These are phyloP conservation scores for Leccinum insigne DNA, from an alignment of 1,284 basidiomycete species.

Conservation along the genomic window DNA sequence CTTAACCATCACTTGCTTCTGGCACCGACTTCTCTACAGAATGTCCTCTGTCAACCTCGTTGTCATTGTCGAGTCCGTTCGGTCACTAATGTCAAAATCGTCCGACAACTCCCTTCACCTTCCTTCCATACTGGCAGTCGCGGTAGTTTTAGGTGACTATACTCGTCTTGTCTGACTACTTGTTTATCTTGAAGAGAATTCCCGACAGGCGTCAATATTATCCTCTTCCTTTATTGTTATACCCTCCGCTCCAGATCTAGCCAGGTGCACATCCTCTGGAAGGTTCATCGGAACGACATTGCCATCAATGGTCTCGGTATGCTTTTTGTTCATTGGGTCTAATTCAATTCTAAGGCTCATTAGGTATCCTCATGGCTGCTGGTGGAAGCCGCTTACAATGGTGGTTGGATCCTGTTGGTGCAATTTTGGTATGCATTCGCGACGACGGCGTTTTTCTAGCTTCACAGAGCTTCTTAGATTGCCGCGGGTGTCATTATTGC, in stretches of 20 bases:
- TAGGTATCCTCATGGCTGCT: constrained; percentile 87
- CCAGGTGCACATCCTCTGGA: constrained; percentile 93
- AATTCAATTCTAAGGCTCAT: constrained; percentile 17
- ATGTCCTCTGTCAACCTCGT: constrained; percentile 88
- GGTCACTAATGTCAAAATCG: constrained; percentile 62
- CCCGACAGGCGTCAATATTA: constrained; percentile 72
- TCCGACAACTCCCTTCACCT: constrained; percentile 76
- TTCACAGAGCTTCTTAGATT: constrained; percentile 49
- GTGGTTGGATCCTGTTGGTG: constrained; percentile 87
- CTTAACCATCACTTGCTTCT: background rate
- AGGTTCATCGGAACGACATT: constrained; percentile 92
- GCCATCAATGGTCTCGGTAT: constrained; percentile 79
- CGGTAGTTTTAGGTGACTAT: constrained; percentile 70
- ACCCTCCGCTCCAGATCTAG: constrained; percentile 79
- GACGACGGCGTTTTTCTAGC: constrained; percentile 1
- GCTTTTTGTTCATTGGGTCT: constrained; percentile 16
- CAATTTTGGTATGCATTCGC: constrained; percentile 58
- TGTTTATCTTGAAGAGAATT: background rate
- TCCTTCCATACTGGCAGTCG: constrained; percentile 82
- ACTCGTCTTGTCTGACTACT: background rate
- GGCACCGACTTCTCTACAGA: constrained; percentile 39
- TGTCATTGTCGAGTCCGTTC: constrained; percentile 83
- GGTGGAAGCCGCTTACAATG: constrained; percentile 87
- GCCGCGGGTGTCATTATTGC: constrained; percentile 78
- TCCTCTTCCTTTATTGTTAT: constrained; percentile 87